Percentiles rank a stretch among this genome's conserved stretches.
Evolutionary conservation across 495 filamentous ascomycete species (phyloP).

Genomic region (Acidiella bohemica): DNA sequence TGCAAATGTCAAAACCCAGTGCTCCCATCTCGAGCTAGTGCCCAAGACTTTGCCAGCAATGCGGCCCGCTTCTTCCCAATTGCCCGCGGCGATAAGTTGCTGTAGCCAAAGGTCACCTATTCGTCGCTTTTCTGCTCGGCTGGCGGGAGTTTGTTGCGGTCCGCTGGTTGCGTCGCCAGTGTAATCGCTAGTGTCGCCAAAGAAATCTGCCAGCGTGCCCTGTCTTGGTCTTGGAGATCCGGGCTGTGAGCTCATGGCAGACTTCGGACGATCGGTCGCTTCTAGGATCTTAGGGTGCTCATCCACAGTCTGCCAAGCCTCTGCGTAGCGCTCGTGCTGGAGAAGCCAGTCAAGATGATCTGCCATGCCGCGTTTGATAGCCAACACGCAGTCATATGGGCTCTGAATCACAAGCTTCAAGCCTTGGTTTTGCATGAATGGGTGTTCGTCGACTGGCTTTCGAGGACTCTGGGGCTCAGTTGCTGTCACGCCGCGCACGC

Average conservation of each 20-base stretch:
- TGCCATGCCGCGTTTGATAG: conserved; percentile 65
- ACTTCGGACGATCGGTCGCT: conserved; percentile 27
- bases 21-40: conserved; percentile 75
- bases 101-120: conserved; percentile 90
- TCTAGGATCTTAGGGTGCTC: conserved; percentile 63
- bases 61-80: conserved; percentile 66
- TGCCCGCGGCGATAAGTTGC: conserved; percentile 54
- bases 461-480: conserved; percentile 18
- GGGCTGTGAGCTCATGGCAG: conserved; percentile 32
- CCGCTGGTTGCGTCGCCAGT: conserved; percentile 34
- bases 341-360: conserved; percentile 81
- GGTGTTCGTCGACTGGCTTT: conserved; percentile 21
- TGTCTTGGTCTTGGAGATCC: conserved; percentile 63
- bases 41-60: conserved; percentile 68
- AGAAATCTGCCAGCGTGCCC: conserved; percentile 56
- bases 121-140: conserved; percentile 78
- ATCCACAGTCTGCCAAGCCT: conserved; percentile 79
- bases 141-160: conserved; percentile 40
- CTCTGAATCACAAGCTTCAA: conserved; percentile 93
- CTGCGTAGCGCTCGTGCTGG: conserved; percentile 60
- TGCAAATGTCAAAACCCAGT: conserved; percentile 85
- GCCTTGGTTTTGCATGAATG: conserved; percentile 42
- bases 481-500: conserved; percentile 33
- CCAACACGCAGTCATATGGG: conserved; percentile 85
- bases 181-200: conserved; percentile 58